phyloP scores from a whole-genome alignment of 192 early-diverging fungal genomes.

The Linnemannia exigua region DNA sequence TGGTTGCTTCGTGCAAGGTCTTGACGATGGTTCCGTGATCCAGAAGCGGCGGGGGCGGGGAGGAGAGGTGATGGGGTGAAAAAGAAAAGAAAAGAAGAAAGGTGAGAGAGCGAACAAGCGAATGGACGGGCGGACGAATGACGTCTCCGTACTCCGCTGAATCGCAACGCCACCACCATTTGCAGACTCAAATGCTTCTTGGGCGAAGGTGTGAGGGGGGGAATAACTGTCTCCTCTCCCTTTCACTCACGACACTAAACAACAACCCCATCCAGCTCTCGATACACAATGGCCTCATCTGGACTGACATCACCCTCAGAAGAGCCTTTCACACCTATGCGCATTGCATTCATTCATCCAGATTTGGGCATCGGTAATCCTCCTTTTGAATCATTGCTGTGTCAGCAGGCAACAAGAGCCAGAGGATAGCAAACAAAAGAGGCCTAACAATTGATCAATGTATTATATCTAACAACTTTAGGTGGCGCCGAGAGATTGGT shows the following conservation, averaged over 20 bases:
- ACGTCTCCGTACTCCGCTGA: neutral
- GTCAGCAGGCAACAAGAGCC: neutral
- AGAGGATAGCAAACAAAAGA: too few species aligned
- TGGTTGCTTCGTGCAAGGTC: slow-evolving; percentile 7
- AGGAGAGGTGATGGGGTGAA: neutral
- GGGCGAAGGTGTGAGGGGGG: neutral
- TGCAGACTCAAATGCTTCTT: neutral
- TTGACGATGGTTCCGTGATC: slow-evolving; percentile 3
- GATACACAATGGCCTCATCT: slow-evolving; percentile 3
- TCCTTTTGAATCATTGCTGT: neutral
- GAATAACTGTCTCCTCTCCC: neutral
- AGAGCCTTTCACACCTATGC: slow-evolving; percentile 54
- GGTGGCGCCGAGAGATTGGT: slow-evolving; percentile 96
- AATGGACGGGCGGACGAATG: neutral
- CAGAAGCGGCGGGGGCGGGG: neutral
- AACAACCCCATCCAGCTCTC: neutral
- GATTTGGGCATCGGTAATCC: slow-evolving; percentile 90
- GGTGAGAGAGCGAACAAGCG: neutral
- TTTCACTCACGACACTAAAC: neutral
- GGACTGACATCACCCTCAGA: neutral
- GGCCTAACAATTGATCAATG: neutral
- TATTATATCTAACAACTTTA: slow-evolving; percentile 15
- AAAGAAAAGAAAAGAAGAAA: slow-evolving; percentile 18
- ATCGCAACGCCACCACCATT: neutral
- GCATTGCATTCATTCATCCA: slow-evolving; percentile 91